These are phyloP conservation scores for Coemansia sp. DNA, from an alignment of 192 early-diverging fungal genomes.

Conservation along the genomic window DNA sequence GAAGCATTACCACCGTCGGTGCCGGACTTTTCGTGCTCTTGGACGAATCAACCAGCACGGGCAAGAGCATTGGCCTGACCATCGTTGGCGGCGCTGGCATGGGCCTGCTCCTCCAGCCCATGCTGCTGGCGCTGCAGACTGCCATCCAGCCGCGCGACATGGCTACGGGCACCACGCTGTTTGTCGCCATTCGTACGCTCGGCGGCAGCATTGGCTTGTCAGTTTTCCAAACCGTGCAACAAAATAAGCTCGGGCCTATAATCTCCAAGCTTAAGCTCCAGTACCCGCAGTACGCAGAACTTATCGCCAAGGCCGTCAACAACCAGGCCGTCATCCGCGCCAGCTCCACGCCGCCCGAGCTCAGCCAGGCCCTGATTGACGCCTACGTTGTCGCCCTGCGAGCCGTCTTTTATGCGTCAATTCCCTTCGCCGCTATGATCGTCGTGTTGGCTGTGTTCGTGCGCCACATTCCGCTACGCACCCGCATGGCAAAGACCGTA, in stretches of 20 bases:
- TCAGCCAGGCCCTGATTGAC: constrained; percentile 32
- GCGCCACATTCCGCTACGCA: constrained; percentile 45
- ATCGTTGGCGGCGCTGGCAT: constrained; percentile 69
- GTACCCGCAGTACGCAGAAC: constrained; percentile 31
- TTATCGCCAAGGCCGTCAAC: constrained; percentile 44
- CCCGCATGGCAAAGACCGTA: constrained; percentile 24
- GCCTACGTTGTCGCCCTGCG: constrained; percentile 56
- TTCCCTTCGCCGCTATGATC: constrained; percentile 49
- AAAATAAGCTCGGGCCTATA: constrained; percentile 53
- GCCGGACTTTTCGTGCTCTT: constrained; percentile 60
- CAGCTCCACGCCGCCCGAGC: constrained; percentile 23
- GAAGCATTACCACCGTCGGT: constrained; percentile 59
- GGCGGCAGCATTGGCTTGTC: constrained; percentile 63
- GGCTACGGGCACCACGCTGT: constrained; percentile 66
- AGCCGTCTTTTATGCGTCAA: constrained; percentile 47
- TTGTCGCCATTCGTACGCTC: constrained; percentile 61
- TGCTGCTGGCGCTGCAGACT: constrained; percentile 66
- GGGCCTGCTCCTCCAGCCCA: constrained; percentile 70
- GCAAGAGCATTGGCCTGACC: constrained; percentile 61
- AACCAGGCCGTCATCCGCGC: constrained; percentile 29
- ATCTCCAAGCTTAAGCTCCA: constrained; percentile 14
- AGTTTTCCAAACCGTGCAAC: constrained; percentile 56
- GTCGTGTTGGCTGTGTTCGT: constrained; percentile 52
- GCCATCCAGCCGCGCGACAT: constrained; percentile 59
- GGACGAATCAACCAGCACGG: constrained; percentile 41